Base-by-base conservation (phyloP, 75 land plant genomes). In the Pinus tabuliformis region DNA sequence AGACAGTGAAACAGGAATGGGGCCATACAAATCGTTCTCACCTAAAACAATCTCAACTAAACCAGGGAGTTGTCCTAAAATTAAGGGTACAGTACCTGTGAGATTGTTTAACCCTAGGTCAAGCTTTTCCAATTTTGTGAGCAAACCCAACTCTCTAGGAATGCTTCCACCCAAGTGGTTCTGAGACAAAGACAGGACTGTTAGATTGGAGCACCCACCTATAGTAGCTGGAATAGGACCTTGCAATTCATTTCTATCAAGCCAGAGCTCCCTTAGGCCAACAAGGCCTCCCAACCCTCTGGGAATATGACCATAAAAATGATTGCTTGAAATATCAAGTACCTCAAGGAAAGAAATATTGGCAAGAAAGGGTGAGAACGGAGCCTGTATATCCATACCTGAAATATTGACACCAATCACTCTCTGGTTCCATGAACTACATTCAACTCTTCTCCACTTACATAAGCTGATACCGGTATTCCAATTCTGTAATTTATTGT, bases 1-100 rank as follows among this genome's bases (percentile, higher is more conserved):
- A 13, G 85, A 81, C 26, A 87, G 59, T 7, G 61, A 57, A 15
- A 14, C 21, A 37, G 89, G 89, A 74, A 87, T 79, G 5, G 39
- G 75, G 5, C 87, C 84, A 59, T 78, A 66, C 5, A 87, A 70
- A 9, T 61, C 57, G 65, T 84, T 87, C 5, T 66, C 15, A 1
- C 81, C 80, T 1, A 88, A 20, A 59, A 70, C 72, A 14, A 88
- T 3, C 5, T 14, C 45, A 16, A 16, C 1, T 3, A 81, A 57
- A 42, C 24, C 58, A 6, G 16, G 62, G 60, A 87, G 70, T 0
- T 70, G 54, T 0, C 82, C 82, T 11, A 86, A 18, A 37, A 76
- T 76, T 13, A 16, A 33, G 22, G 87, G 83, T 17, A 88, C 30
- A 4, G 63, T 17, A 3, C 88, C 90, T 1, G 60, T 57, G 30